Percentiles rank a stretch among this genome's conserved stretches.
phyloP scores from a whole-genome alignment of 441 rosid genomes.

The Geranium incanum region DNA sequence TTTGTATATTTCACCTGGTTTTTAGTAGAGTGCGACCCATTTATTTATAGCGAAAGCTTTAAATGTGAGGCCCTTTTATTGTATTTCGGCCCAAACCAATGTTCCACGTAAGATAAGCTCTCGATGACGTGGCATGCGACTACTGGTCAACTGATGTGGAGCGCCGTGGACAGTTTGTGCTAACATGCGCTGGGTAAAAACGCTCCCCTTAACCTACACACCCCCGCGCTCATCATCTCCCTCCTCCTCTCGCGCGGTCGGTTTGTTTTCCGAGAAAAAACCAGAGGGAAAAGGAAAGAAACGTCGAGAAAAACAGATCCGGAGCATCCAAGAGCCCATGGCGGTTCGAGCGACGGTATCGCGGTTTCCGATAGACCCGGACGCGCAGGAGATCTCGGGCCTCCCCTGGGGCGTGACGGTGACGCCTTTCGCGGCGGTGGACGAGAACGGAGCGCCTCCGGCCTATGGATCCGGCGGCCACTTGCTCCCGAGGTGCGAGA shows the following conservation, averaged over 20 bases:
- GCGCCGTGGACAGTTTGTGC: neutral
- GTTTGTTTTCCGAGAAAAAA: conserved; percentile 1
- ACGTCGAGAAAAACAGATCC: neutral
- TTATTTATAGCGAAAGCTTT: no score
- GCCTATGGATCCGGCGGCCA: conserved; percentile 73
- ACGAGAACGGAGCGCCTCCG: conserved; percentile 71
- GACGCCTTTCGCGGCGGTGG: conserved; percentile 81
- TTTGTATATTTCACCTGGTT: no score
- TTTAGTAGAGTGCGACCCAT: no score
- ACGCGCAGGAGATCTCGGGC: conserved; percentile 75
- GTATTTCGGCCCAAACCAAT: no score
- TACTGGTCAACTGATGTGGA: neutral
- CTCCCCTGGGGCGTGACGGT: conserved; percentile 91
- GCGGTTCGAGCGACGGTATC: conserved; percentile 79
- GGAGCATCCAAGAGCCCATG: conserved; percentile 31
- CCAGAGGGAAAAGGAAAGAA: neutral
- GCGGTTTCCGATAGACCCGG: conserved; percentile 70
- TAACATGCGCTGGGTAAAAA: neutral
- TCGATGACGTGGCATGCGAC: neutral
- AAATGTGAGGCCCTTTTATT: no score
- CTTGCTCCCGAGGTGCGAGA: conserved; percentile 83
- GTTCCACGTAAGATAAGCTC: neutral
- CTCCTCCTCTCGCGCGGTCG: neutral
- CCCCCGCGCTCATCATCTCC: neutral
- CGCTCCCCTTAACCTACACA: conserved; percentile 5